Evolutionary conservation across 2,329 filamentous ascomycete species (phyloP).

Genomic region (Colletotrichum falcatum): DNA sequence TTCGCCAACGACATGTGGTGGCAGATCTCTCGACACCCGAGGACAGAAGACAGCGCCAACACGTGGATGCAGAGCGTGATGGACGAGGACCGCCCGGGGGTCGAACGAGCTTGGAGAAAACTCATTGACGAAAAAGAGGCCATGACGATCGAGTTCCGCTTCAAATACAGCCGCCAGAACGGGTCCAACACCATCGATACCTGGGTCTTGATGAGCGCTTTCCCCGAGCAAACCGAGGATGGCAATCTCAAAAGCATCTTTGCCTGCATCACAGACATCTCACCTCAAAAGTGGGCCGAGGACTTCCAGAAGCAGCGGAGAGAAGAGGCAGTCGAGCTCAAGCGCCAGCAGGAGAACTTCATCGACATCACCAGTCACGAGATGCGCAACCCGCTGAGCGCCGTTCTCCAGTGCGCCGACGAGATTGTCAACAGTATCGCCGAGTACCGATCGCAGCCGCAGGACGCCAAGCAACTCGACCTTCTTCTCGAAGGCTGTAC

Average conservation of each 20-base stretch:
- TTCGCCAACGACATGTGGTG: slow-evolving; percentile 87
- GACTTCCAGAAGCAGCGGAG: slow-evolving; percentile 81
- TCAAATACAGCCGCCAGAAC: slow-evolving; percentile 74
- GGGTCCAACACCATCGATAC: slow-evolving; percentile 73
- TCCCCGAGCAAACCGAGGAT: slow-evolving; percentile 74
- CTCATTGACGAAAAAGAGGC: slow-evolving; percentile 71
- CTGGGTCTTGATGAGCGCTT: slow-evolving; percentile 83
- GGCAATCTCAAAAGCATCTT: slow-evolving; percentile 80
- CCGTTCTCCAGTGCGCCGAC: slow-evolving; percentile 81
- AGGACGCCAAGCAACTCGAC: slow-evolving; percentile 57
- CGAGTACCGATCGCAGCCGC: slow-evolving; percentile 51
- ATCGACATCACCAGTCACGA: slow-evolving; percentile 82
- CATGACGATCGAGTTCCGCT: slow-evolving; percentile 79
- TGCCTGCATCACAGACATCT: slow-evolving; percentile 87
- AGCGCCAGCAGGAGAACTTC: slow-evolving; percentile 78
- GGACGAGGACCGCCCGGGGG: slow-evolving; percentile 70
- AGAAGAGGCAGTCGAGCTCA: slow-evolving; percentile 84
- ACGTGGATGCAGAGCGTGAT: slow-evolving; percentile 80
- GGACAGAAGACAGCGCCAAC: slow-evolving; percentile 67
- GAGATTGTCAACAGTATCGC: slow-evolving; percentile 70
- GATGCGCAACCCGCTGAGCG: slow-evolving; percentile 81
- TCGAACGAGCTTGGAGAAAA: slow-evolving; percentile 72
- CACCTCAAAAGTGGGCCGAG: slow-evolving; percentile 86
- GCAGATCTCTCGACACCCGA: slow-evolving; percentile 76
- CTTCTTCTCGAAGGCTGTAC: slow-evolving; percentile 67